These are phyloP conservation scores for Kurtzmaniella fragi DNA, from an alignment of 805 yeast genomes.

Conservation along the genomic window DNA sequence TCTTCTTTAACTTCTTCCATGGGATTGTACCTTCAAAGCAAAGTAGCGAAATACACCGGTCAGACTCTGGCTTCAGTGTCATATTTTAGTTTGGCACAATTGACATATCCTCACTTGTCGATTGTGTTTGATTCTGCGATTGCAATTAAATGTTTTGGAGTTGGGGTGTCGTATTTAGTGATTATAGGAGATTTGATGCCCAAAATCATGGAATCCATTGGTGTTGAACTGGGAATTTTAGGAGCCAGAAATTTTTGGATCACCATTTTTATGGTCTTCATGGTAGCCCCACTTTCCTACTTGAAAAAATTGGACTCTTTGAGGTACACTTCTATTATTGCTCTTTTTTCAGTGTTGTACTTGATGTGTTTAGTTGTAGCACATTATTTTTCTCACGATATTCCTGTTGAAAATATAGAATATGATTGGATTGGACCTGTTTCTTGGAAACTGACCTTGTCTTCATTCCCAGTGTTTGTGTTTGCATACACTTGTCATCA, in stretches of 20 bases:
- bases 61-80: slow-evolving; percentile 35
- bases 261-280: slow-evolving; percentile 40
- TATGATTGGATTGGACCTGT: slow-evolving; percentile 37
- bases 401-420: slow-evolving; percentile 10
- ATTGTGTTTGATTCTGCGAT: slow-evolving; percentile 72
- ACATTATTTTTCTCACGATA: slow-evolving; percentile 36
- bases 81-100: slow-evolving; percentile 41
- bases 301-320: slow-evolving; percentile 62
- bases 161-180: slow-evolving; percentile 64
- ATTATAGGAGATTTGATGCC: slow-evolving; percentile 78
- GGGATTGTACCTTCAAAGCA: slow-evolving; percentile 61
- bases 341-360: slow-evolving; percentile 62
- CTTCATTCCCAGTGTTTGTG: slow-evolving; percentile 69
- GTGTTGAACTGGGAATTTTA: slow-evolving; percentile 17
- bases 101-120: slow-evolving; percentile 67
- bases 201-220: slow-evolving; percentile 38
- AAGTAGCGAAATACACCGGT: slow-evolving; percentile 44
- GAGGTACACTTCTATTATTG: slow-evolving; percentile 67
- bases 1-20: slow-evolving; percentile 46
- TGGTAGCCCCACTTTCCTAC: slow-evolving; percentile 61
- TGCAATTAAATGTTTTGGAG: slow-evolving; percentile 76
- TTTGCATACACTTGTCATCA: slow-evolving; percentile 83
- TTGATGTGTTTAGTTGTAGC: slow-evolving; percentile 50
- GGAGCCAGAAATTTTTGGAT: slow-evolving; percentile 50
- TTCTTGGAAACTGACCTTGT: slow-evolving; percentile 34